These are phyloP conservation scores for Glaciozyma antarctica DNA, from an alignment of 768 basidiomycete species.

Conservation along the genomic window DNA sequence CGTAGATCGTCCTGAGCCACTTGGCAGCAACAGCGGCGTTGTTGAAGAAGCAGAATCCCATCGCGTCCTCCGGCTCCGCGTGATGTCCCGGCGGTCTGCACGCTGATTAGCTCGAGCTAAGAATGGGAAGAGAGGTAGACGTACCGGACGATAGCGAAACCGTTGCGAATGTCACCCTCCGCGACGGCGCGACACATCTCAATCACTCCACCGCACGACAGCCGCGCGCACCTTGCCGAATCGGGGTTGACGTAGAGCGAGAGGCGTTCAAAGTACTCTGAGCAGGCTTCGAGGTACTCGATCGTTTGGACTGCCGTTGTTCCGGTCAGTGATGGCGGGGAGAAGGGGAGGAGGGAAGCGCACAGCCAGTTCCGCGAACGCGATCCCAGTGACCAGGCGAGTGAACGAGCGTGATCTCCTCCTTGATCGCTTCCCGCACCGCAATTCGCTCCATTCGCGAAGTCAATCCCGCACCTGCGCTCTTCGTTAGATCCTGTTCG, in stretches of 20 bases:
- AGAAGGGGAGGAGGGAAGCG: slow-evolving; percentile 38
- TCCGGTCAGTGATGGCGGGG: not conserved
- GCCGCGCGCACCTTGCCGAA: slow-evolving; percentile 70
- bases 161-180: slow-evolving; percentile 64
- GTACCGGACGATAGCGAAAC: slow-evolving; percentile 82
- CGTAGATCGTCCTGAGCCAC: slow-evolving; percentile 56
- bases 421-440: slow-evolving; percentile 60
- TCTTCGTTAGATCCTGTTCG: not conserved
- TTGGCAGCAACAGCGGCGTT: slow-evolving; percentile 88
- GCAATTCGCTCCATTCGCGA: slow-evolving; percentile 66
- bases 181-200: slow-evolving; percentile 82
- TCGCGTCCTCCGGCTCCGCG: slow-evolving; percentile 92
- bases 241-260: slow-evolving; percentile 84
- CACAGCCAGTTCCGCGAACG: slow-evolving; percentile 71
- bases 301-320: slow-evolving; percentile 14
- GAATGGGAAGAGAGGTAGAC: not conserved
- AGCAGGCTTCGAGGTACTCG: slow-evolving; percentile 45
- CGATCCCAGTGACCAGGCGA: slow-evolving; percentile 85
- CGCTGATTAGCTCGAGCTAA: not conserved
- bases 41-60: slow-evolving; percentile 99
- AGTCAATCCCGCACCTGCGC: slow-evolving; percentile 48
- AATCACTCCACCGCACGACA: slow-evolving; percentile 91
- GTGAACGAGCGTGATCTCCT: slow-evolving; percentile 82
- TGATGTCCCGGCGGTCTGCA: slow-evolving; percentile 81
- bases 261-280: slow-evolving; percentile 80